phyloP scores from a whole-genome alignment of 2,329 filamentous ascomycete genomes.

The Penicillium janthinellum region DNA sequence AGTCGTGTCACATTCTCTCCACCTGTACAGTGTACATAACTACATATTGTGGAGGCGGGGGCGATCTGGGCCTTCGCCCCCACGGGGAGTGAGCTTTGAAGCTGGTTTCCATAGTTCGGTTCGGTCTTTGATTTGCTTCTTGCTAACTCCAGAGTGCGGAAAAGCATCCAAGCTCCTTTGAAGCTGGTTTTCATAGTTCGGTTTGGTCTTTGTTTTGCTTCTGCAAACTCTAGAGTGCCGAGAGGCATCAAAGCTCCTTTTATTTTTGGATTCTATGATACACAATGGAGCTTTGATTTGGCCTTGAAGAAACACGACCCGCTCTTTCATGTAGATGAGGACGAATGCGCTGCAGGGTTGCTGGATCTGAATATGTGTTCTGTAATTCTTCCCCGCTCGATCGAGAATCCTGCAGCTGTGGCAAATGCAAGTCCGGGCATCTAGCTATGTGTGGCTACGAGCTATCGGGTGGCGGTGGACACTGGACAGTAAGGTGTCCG shows the following conservation, averaged over 20 bases:
- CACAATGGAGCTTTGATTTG: neutral
- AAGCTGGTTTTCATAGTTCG: conserved; percentile 1
- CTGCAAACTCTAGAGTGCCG: neutral
- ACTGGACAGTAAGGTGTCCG: neutral
- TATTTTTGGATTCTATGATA: neutral
- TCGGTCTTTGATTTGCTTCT: conserved; percentile 3
- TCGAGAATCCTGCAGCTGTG: conserved; percentile 9
- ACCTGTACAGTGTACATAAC: too few species aligned
- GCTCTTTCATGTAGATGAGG: too few species aligned
- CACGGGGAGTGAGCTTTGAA: conserved; percentile 7
- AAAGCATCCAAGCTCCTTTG: neutral
- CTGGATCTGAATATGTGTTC: neutral
- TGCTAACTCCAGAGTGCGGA: neutral
- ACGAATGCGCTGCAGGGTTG: too few species aligned
- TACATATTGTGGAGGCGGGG: conserved; percentile 1
- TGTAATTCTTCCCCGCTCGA: neutral
- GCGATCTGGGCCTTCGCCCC: conserved; percentile 11
- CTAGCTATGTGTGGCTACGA: conserved; percentile 7
- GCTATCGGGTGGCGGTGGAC: conserved; percentile 1
- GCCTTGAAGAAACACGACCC: too few species aligned
- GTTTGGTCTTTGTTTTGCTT: neutral
- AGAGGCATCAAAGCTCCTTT: neutral
- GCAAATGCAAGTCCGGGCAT: neutral
- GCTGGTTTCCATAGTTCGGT: conserved; percentile 1
- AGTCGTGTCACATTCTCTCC: conserved; percentile 14